phyloP scores from a whole-genome alignment of 768 basidiomycete genomes.

The Collybia mongolica region DNA sequence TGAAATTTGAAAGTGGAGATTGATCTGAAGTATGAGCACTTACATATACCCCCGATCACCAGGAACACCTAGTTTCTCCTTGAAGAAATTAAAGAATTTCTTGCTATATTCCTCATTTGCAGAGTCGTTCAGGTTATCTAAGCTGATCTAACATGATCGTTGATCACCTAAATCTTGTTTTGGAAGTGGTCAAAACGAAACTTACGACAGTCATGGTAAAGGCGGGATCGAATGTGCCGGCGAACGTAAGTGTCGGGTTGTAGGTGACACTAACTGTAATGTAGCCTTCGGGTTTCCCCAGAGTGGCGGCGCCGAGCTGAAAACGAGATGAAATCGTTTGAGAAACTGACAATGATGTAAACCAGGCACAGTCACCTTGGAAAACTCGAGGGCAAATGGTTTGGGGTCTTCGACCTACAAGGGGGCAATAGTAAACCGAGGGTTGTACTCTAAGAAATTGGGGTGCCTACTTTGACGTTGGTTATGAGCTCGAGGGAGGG shows the following conservation, averaged over 20 bases:
- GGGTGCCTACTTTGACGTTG: constrained; percentile 37
- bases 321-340: neutral
- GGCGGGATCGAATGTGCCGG: constrained; percentile 65
- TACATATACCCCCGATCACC: constrained; percentile 64
- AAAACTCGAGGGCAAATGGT: constrained; percentile 50
- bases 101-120: constrained; percentile 54
- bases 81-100: constrained; percentile 52
- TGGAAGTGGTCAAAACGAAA: neutral
- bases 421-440: neutral
- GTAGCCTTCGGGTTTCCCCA: constrained; percentile 53
- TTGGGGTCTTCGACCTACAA: constrained; percentile 34
- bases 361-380: constrained; percentile 39
- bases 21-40: constrained; percentile 3
- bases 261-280: constrained; percentile 55
- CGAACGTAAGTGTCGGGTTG: constrained; percentile 61
- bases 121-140: constrained; percentile 52
- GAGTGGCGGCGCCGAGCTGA: constrained; percentile 50
- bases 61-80: constrained; percentile 48
- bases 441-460: neutral
- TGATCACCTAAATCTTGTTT: neutral
- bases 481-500: constrained; percentile 41
- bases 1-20: neutral
- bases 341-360: neutral
- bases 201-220: constrained; percentile 59
- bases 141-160: constrained; percentile 39